Evolutionary conservation across 306 rosid genomes (phyloP).

Genomic region (Pueraria montana): DNA sequence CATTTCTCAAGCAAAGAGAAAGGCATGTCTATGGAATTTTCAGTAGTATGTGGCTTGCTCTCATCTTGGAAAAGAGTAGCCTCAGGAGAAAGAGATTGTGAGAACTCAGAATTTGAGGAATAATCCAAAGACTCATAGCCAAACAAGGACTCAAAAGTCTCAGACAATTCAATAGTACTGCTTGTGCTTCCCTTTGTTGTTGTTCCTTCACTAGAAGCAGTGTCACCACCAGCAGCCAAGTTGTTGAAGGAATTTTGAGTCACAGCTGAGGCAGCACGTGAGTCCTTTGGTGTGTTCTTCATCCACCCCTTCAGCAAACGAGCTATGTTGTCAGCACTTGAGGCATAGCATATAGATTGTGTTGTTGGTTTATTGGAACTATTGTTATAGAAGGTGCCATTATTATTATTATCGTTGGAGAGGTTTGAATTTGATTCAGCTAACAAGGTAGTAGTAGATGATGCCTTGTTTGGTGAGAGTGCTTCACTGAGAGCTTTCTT

Average conservation of each 20-base stretch:
- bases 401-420: slow-evolving; percentile 21
- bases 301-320: slow-evolving; percentile 78
- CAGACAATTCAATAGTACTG: slow-evolving; percentile 45
- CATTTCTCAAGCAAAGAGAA: slow-evolving; percentile 83
- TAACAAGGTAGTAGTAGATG: not conserved
- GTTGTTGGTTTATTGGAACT: slow-evolving; percentile 18
- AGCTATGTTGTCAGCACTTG: slow-evolving; percentile 82
- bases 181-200: slow-evolving; percentile 37
- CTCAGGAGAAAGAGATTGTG: slow-evolving; percentile 68
- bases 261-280: slow-evolving; percentile 25
- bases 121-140: slow-evolving; percentile 72
- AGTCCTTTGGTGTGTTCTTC: slow-evolving; percentile 66
- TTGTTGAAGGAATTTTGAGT: slow-evolving; percentile 52
- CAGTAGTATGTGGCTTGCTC: slow-evolving; percentile 50
- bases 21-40: slow-evolving; percentile 46
- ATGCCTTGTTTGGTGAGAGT: slow-evolving; percentile 64
- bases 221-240: slow-evolving; percentile 45
- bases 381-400: not conserved
- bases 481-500: slow-evolving; percentile 86
- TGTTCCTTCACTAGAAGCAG: slow-evolving; percentile 66
- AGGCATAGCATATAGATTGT: slow-evolving; percentile 65
- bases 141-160: slow-evolving; percentile 60
- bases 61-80: slow-evolving; percentile 66
- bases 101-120: slow-evolving; percentile 71
- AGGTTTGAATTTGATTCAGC: slow-evolving; percentile 47